phyloP scores from a whole-genome alignment of 2,329 filamentous ascomycete species.

The Penicillium sclerotiorum region DNA sequence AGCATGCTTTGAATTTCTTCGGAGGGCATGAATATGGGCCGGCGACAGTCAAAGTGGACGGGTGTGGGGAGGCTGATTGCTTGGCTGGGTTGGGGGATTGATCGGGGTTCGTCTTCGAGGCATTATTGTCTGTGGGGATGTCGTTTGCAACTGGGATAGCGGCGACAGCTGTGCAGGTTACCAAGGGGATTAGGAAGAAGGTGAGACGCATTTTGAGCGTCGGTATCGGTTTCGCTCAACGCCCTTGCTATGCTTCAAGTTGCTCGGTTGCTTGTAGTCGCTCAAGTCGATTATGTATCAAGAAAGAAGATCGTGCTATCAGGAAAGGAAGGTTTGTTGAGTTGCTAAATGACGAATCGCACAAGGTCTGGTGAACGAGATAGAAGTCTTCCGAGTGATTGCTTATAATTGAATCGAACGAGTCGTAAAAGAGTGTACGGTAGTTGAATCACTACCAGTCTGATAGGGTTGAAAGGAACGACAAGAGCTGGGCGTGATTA shows the following conservation, averaged over 20 bases:
- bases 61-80: no score
- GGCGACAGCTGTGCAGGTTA: slow-evolving; percentile 11
- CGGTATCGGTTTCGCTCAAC: no score
- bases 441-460: not conserved
- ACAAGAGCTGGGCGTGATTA: slow-evolving; percentile 17
- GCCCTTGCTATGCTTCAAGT: no score
- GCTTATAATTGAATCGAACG: not conserved
- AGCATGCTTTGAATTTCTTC: slow-evolving; percentile 31
- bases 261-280: not conserved
- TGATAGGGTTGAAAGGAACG: slow-evolving; percentile 16
- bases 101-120: slow-evolving; percentile 1
- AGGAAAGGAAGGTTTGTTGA: not conserved
- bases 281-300: not conserved
- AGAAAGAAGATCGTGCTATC: not conserved
- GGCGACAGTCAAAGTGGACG: slow-evolving; percentile 4
- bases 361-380: not conserved
- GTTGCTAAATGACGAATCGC: no score
- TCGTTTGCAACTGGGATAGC: slow-evolving; percentile 17
- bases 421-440: slow-evolving; percentile 2
- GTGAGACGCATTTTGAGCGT: slow-evolving; percentile 15
- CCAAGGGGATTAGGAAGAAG: slow-evolving; percentile 12
- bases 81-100: no score
- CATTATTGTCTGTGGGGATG: not conserved
- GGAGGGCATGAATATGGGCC: slow-evolving; percentile 26
- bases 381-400: slow-evolving; percentile 2